Evolutionary conservation across 2,329 filamentous ascomycete genomes (phyloP), one percentile per base, ranked within the genome.

Genomic region (Ophiocordyceps camponoti-floridani): DNA sequence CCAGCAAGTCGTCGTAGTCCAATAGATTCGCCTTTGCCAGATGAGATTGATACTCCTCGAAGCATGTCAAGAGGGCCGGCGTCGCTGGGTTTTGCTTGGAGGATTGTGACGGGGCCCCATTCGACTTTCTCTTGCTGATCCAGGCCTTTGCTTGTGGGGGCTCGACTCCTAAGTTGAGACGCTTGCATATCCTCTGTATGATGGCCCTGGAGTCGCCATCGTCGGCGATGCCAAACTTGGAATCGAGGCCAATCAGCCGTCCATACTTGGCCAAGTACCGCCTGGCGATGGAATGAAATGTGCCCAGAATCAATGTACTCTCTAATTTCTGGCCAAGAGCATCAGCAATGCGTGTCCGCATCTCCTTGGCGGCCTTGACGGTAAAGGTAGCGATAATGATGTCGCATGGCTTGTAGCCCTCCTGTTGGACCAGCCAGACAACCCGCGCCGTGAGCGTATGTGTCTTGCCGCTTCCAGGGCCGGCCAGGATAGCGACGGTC

Each of bases 321-420:
- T 87, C 84, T 14, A 79, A 65, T 6, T 79, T 79, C 48, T 82
- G 73, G 1, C 87, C 87, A n/a, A 96, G 70, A n/a, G 84, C 72
- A 47, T 73, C 80, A 0, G 79, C 77, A 46, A 96, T 84, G 8
- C 89, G 77, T 56, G 86, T 79, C 55, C 87, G 86, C 89, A 98
- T 98, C 65, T 96, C 89, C 16, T 69, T 75, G 16, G 88, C 85
- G 1, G 91, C 88, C 61, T 96, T 96, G 59, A 94, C 87, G 2
- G 91, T 98, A 58, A 98, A 98, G 0, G 89, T 96, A 49, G 89
- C 91, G 47, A 95, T 89, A 47, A 98, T 79, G 54, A 96, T 79
- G 64, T 95, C 86, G 65, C 83, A 78, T 55, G 89, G 89, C 46
- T 77, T 73, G 53, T 85, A 75, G 40, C 79, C 76, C 52, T 76